Base-by-base conservation (phyloP, 2,329 filamentous ascomycete genomes). In the Fusarium pseudonygamai region DNA sequence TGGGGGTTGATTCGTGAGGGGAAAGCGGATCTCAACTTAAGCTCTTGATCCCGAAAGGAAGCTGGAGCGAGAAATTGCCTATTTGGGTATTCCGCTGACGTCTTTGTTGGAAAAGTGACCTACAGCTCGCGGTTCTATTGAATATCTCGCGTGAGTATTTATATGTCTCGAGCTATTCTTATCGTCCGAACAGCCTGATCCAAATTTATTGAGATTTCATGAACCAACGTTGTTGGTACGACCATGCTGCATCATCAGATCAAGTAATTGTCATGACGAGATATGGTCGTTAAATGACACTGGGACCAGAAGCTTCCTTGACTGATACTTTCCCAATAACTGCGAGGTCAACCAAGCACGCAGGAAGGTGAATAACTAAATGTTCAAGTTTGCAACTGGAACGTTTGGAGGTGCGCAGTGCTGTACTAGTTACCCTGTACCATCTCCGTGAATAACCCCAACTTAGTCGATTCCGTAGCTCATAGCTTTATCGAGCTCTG, bases 1-100 rank as follows among this genome's bases (percentile, higher is more conserved):
- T 74, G 69, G 60, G 56, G 60, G 45, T 53, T 61, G 15, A 65
- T 64, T 61, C 52, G 71, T 74, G 72, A 75, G 72, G 72, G 72
- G 69, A 67, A 73, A 67, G 72, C 71, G 71, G 71, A 73, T 63
- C 61, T 59, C 36, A 36, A n/a, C 55, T 71, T 61, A 37, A 37
- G 37, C 34, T 56, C 47, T 56, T 49, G 30, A 69, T 47, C 68
- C 47, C 52, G 57, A 43, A 43, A 70, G 67, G 66, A 69, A 69
- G 67, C 50, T 69, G 34, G 60, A 43, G 47, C 43, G 66, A 69
- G 66, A 70, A 69, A 59, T 69, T 69, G 20, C 67, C 66, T 69
- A 60, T 55, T 70, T 60, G 30, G 66, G 67, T 10, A 65, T 49
- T 47, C 22, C 43, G 28, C 36, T 67, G 55, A 62, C 62, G 62